Conservation (phyloP, 345 rosid species). For the Eucalyptus grandis region DNA sequence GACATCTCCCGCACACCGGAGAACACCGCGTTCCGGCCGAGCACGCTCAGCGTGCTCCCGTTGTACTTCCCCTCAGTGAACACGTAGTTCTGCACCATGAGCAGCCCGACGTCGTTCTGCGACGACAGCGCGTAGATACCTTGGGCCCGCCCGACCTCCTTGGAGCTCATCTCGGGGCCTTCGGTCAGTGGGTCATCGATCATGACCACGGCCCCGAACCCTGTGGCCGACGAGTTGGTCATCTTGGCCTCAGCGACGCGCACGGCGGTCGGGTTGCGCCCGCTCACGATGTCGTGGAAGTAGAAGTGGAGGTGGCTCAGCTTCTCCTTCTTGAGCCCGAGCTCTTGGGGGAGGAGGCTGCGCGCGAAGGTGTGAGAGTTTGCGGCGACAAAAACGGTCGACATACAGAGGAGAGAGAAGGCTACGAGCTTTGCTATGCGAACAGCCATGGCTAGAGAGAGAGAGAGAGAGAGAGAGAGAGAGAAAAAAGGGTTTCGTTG, state of each 20-base stretch:
- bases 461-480: not conserved
- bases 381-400: not conserved
- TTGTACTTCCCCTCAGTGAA: not conserved
- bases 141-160: not conserved
- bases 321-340: not conserved
- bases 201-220: not conserved
- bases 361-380: slow-evolving; percentile 7
- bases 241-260: not conserved
- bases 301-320: not conserved
- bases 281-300: not conserved
- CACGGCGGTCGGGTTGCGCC: not conserved
- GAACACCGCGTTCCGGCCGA: not conserved
- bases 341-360: not conserved
- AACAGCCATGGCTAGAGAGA: not conserved
- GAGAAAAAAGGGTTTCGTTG: not conserved
- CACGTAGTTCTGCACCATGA: not conserved
- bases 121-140: not conserved
- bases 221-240: not conserved
- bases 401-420: not conserved
- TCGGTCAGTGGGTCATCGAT: not conserved
- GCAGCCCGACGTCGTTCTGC: not conserved
- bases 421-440: not conserved
- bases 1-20: slow-evolving; percentile 1
- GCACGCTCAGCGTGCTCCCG: not conserved
- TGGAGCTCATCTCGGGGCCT: not conserved